Percentiles rank a stretch among this genome's conserved stretches.
Conservation (phyloP, 2,329 filamentous ascomycete genomes). For the Fusarium brachygibbosum region DNA sequence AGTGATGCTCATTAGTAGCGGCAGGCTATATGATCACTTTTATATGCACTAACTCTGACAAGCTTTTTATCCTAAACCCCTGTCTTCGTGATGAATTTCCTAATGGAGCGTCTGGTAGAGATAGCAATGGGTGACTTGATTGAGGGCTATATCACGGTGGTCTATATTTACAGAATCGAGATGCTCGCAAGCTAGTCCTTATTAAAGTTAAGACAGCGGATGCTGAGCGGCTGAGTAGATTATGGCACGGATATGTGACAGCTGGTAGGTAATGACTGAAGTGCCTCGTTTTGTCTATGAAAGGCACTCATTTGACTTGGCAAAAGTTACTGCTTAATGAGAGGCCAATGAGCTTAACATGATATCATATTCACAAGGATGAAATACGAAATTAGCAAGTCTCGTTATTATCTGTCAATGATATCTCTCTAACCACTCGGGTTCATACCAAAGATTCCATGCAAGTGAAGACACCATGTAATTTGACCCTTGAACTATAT, state of each 20-base stretch:
- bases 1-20: background rate
- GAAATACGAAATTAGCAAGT: background rate
- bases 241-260: background rate
- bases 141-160: background rate
- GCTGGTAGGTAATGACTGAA: background rate
- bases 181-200: conserved; percentile 13
- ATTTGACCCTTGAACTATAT: background rate
- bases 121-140: background rate
- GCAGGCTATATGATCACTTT: conserved; percentile 1
- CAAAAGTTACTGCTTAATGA: background rate
- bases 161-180: background rate
- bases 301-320: background rate
- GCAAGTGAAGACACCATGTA: background rate
- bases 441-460: background rate
- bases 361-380: background rate
- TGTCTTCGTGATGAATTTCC: background rate
- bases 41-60: conserved; percentile 10
- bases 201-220: background rate
- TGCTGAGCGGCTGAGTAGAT: background rate
- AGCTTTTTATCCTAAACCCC: conserved; percentile 9
- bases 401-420: too few species aligned
- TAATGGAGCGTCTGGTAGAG: background rate
- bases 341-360: background rate
- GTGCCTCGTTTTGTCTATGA: conserved; percentile 2
- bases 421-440: background rate